Evolutionary conservation across 1,284 basidiomycete species (phyloP).

Genomic region (Heterobasidion irregulare): DNA sequence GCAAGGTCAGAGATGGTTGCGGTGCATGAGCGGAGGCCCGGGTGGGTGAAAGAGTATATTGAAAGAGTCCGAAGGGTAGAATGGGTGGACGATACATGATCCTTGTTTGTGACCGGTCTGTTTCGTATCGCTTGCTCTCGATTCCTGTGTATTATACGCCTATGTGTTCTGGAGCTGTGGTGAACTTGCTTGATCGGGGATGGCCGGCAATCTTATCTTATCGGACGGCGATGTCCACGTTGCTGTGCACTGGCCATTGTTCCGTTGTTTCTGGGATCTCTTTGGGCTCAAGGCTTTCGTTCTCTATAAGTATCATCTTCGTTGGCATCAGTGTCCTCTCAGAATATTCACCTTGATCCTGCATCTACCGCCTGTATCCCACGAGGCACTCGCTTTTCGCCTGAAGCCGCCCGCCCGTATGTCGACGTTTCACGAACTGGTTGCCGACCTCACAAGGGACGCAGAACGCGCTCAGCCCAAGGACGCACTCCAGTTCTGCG

Average conservation of each 20-base stretch:
- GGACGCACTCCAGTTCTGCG: constrained; percentile 90
- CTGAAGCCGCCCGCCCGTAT: neutral
- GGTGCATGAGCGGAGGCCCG: constrained; percentile 41
- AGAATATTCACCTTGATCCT: neutral
- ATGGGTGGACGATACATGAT: constrained; percentile 54
- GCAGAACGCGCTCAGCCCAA: constrained; percentile 77
- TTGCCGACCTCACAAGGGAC: constrained; percentile 85
- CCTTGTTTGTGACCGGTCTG: neutral
- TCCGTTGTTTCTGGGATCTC: neutral
- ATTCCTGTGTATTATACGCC: neutral
- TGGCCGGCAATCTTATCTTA: neutral
- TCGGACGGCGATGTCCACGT: neutral
- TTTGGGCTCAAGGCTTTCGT: neutral
- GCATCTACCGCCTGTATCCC: neutral
- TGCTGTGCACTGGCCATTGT: neutral
- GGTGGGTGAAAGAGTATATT: constrained; percentile 61
- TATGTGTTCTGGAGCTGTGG: neutral
- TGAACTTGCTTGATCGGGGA: neutral
- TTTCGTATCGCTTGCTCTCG: neutral
- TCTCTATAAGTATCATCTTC: no score
- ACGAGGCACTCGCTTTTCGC: neutral
- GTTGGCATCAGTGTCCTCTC: no score
- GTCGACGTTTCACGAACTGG: constrained; percentile 74
- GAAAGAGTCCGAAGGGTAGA: constrained; percentile 55
- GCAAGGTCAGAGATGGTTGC: constrained; percentile 33